Conservation (phyloP, 108 stramenopile genomes). For the Cyclotella sp. region DNA sequence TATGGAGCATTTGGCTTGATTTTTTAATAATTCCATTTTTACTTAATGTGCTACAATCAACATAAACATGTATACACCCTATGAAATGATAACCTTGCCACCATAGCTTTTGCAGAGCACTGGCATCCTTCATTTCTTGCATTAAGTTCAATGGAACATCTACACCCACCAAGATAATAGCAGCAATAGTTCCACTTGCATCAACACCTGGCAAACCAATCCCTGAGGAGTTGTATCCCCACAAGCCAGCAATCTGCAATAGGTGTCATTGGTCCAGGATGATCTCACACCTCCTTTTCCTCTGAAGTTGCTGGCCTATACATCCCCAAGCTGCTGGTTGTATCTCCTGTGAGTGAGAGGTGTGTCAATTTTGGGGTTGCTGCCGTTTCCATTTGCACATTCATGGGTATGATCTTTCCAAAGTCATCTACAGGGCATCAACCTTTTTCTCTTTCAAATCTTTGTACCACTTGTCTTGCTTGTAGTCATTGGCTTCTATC, state of each 20-base stretch:
- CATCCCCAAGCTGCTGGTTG: constrained; percentile 75
- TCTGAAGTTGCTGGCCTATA: constrained; percentile 81
- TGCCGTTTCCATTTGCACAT: constrained; percentile 65
- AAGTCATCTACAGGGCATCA: constrained; percentile 85
- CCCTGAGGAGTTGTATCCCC: constrained; percentile 72
- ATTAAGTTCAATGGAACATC: constrained; percentile 58
- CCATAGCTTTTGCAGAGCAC: constrained; percentile 63
- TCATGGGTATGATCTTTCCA: constrained; percentile 88
- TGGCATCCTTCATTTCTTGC: constrained; percentile 57
- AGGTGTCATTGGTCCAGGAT: constrained; percentile 64
- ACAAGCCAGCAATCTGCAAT: constrained; percentile 67
- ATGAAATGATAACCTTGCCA: too few relatives aligned
- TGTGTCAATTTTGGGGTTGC: constrained; percentile 70
- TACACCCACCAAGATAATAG: constrained; percentile 69
- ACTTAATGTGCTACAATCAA: neutral
- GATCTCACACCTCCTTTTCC: constrained; percentile 63
- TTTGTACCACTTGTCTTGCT: constrained; percentile 54
- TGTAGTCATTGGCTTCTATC: constrained; percentile 63
- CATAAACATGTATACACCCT: too few relatives aligned
- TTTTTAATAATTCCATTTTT: neutral
- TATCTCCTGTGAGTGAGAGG: constrained; percentile 90
- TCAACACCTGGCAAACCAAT: constrained; percentile 88
- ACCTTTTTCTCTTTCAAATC: constrained; percentile 78
- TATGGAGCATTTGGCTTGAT: neutral
- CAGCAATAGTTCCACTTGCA: constrained; percentile 82